Evolutionary conservation across 352 stramenopile genomes (phyloP).

Genomic region (Globisporangium paddicum): DNA sequence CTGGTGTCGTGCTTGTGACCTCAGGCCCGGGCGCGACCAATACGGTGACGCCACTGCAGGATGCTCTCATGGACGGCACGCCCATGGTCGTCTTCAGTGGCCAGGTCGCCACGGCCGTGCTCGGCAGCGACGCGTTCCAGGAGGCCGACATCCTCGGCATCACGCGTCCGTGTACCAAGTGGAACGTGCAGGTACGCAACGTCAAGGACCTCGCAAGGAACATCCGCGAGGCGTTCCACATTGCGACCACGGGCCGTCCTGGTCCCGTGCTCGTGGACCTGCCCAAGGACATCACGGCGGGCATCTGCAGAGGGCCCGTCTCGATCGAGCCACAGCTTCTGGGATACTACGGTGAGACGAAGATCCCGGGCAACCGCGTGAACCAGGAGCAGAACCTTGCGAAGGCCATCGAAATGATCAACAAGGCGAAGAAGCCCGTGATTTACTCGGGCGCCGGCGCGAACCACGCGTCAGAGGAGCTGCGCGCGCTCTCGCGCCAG

Average conservation of each 20-base stretch:
- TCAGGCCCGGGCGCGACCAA: constrained; percentile 93
- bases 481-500: constrained; percentile 88
- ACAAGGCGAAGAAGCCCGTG: constrained; percentile 92
- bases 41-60: constrained; percentile 91
- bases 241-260: constrained; percentile 91
- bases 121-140: constrained; percentile 92
- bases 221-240: constrained; percentile 95
- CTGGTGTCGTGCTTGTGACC: constrained; percentile 92
- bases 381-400: constrained; percentile 77
- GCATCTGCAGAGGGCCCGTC: constrained; percentile 66
- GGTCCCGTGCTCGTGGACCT: constrained; percentile 95
- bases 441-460: constrained; percentile 93
- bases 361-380: constrained; percentile 73
- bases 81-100: constrained; percentile 94
- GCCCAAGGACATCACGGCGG: constrained; percentile 93
- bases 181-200: constrained; percentile 95
- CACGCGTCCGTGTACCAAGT: constrained; percentile 93
- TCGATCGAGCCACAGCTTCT: constrained; percentile 73
- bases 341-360: constrained; percentile 84
- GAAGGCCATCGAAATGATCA: constrained; percentile 85
- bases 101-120: constrained; percentile 91
- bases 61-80: constrained; percentile 94
- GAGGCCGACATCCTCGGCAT: constrained; percentile 83
- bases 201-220: constrained; percentile 93
- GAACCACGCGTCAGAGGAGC: constrained; percentile 84